Evolutionary conservation across 352 stramenopile genomes (phyloP), one percentile per base, ranked within the genome.

Genomic region (Phytophthora capsici): DNA sequence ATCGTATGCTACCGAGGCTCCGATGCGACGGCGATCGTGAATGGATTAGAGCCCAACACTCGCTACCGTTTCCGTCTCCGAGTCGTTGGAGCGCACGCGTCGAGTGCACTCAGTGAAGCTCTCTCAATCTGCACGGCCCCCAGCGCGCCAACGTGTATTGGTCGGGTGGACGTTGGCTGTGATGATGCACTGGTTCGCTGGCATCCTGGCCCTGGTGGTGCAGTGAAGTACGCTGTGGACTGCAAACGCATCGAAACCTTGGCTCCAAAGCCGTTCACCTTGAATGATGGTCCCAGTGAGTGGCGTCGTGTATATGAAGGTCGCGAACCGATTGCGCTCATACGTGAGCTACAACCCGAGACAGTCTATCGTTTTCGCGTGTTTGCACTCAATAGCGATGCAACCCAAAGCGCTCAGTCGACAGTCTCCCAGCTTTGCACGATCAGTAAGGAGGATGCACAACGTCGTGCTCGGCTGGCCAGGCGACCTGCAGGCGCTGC

Each of bases 361-460:
- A 88, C 79, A 9, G 83, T 97, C 1, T 97, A 97, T 69, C 89
- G 89, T 5, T 66, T 97, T 17, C 81, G 89, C 6, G 84, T 97
- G 7, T 86, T 91, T 13, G 89, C 88, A 6, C 57, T 96, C 47
- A 97, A 97, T 57, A 71, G 67, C 10, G 67, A 79, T 0, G 84
- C 84, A 2, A 36, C 81, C 2, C 36, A 47, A 14, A 96, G 89
- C 40, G 77, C 83, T 22, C 88, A 93, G 63, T 94, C 84, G 20
- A 89, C 76, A 13, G 77, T 94, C 55, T 82, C 86, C 5, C 89
- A 97, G 66, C 70, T 95, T 13, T 94, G 81, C 44, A 95, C 87
- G n/a, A 71, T 73, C 8, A 84, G 73, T 38, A 82, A 75, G 43
- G 82, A 93, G 8, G 78, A 90, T 25, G 80, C 85, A 46, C 80